Base-by-base conservation (phyloP, 352 stramenopile genomes). In the Thraustochytrium sp. region DNA sequence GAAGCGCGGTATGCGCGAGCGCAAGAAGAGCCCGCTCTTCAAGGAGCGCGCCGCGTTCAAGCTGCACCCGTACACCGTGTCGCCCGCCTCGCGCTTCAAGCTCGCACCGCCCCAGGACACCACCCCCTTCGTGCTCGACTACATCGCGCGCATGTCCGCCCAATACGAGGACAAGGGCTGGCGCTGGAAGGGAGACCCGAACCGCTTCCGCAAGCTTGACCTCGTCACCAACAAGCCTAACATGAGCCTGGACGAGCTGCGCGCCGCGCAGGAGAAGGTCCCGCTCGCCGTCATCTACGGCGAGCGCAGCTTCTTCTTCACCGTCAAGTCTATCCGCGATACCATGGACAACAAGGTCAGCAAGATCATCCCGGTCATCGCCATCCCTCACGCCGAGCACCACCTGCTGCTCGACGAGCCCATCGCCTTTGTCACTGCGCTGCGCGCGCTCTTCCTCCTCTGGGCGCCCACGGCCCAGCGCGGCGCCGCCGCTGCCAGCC, bases 331-430 rank as follows among this genome's bases (percentile, higher is more conserved):
- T 16, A 72, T 80, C 34, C 34, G 42, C 13, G 53, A 61, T 8
- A 72, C 68, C 37, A 13, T 80, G 29, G 31, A 80, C 21, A 31
- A 51, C n/a, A 38, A 42, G 53, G 34, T 64, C 29, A 11, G 9
- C 21, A 51, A 80, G 48, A 42, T 80, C 13, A 21, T 68, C 21
- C 68, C 68, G 3, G 68, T 80, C 11, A 49, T 63, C 38, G 4
- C 11, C 13, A 61, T 80, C 16, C 68, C 68, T 4, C 31, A 80
- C 9, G 68, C 68, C 8, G 53, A 51, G 51, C 68, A 80, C 38
- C 42, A 80, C 53, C 21, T 80, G 8, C 42, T 80, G n/a, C 46
- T 80, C 9, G 68, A 80, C 26, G 68, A 80, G n/a, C 68, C 68
- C 0, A 46, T 80, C 26, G 68, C 68, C n/a, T 63, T 80, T 26